A percentile compares a stretch with the other conserved stretches of the same genome.
phyloP scores from a whole-genome alignment of 164 flowering plant genomes.

The Euptelea pleiosperma region DNA sequence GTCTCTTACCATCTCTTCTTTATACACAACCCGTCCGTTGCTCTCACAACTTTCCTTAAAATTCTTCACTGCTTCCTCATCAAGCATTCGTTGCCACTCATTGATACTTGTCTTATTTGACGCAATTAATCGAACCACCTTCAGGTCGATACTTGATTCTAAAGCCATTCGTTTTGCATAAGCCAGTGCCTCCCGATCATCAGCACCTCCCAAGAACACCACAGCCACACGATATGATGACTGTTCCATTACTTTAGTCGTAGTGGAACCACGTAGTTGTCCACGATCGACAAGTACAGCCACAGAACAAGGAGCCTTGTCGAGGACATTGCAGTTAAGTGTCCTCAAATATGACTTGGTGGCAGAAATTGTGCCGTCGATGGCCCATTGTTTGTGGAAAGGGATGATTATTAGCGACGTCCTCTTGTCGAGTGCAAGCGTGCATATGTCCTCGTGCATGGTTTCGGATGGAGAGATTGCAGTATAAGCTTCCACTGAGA shows the following conservation, averaged over 20 bases:
- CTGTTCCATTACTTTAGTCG: background rate
- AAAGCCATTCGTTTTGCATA: constrained; percentile 35
- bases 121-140: background rate
- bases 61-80: constrained; percentile 20
- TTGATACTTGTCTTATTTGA: too few relatives aligned
- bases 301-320: constrained; percentile 53
- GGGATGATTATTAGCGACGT: constrained; percentile 25
- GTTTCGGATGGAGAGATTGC: constrained; percentile 21
- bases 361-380: constrained; percentile 8
- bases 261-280: background rate
- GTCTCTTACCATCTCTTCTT: constrained; percentile 30
- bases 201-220: constrained; percentile 52
- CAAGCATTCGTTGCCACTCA: constrained; percentile 8
- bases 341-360: constrained; percentile 2
- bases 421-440: constrained; percentile 26
- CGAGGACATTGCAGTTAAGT: constrained; percentile 32
- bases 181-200: constrained; percentile 60
- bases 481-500: constrained; percentile 17
- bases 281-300: constrained; percentile 42
- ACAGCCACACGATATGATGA: constrained; percentile 20
- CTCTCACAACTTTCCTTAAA: background rate
- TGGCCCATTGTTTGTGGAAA: constrained; percentile 17
- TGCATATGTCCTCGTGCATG: constrained; percentile 38
- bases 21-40: constrained; percentile 9
- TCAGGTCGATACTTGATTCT: background rate